Conservation (phyloP, 108 stramenopile species). For the Aurantiochytrium sp. region DNA sequence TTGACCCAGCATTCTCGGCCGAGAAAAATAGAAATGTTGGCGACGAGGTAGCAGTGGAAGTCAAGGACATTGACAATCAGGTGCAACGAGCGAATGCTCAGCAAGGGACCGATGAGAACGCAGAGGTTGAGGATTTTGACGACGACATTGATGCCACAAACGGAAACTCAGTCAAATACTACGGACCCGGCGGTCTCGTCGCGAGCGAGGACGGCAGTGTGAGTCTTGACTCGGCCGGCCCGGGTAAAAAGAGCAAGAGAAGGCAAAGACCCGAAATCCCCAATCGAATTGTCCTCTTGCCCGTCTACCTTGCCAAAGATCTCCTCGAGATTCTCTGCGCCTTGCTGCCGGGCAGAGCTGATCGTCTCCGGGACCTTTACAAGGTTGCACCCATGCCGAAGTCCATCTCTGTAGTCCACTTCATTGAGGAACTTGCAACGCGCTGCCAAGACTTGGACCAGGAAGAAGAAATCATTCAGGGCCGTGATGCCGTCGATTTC, state of each 20-base stretch:
- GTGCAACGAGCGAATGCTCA: too few species aligned
- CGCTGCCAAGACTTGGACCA: not conserved
- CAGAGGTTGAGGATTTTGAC: not conserved
- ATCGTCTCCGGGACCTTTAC: not conserved
- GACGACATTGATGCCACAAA: not conserved
- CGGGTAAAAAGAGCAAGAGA: not conserved
- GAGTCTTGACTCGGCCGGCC: not conserved
- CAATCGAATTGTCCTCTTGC: not conserved
- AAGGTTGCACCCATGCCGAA: not conserved
- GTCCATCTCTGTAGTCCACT: not conserved
- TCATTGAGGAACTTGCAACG: not conserved
- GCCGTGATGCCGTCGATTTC: not conserved
- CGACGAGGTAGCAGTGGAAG: too few species aligned
- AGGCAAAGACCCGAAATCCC: not conserved
- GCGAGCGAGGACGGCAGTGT: not conserved
- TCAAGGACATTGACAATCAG: too few species aligned
- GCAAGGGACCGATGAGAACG: not conserved
- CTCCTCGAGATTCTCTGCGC: not conserved
- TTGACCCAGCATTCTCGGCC: too few species aligned
- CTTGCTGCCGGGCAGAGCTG: not conserved
- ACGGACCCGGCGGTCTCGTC: not conserved
- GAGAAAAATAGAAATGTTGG: too few species aligned
- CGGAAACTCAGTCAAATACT: not conserved
- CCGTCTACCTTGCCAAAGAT: not conserved
- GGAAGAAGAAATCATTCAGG: not conserved